Conservation (phyloP, 495 filamentous ascomycete genomes). For the Penicillium flavigenum region DNA sequence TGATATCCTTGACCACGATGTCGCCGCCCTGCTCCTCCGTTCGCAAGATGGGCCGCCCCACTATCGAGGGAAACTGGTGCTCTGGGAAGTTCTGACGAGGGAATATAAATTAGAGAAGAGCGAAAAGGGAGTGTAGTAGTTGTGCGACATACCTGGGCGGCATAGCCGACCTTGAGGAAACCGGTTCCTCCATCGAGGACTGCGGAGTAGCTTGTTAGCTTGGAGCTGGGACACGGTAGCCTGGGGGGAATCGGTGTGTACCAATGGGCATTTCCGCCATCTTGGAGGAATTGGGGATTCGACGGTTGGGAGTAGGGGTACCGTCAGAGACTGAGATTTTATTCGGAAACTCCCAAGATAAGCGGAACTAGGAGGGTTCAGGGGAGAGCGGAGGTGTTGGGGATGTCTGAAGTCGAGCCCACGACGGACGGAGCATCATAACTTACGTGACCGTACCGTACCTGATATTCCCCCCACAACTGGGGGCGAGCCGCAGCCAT, state of each 20-base stretch:
- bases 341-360: conserved; percentile 24
- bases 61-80: conserved; percentile 96
- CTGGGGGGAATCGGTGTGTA: conserved; percentile 37
- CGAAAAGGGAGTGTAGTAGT: conserved; percentile 3
- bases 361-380: conserved; percentile 25
- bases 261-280: conserved; percentile 76
- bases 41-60: conserved; percentile 95
- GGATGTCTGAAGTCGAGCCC: conserved; percentile 24
- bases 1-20: conserved; percentile 95
- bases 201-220: conserved; percentile 45
- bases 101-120: conserved; percentile 15
- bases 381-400: conserved; percentile 24
- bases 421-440: conserved; percentile 26
- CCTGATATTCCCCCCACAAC: conserved; percentile 23
- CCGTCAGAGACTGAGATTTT: neutral
- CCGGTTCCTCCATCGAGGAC: conserved; percentile 99
- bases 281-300: conserved; percentile 26
- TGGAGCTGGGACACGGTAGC: conserved; percentile 30
- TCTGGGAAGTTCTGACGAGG: conserved; percentile 86
- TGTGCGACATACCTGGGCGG: conserved; percentile 63
- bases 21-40: conserved; percentile 81
- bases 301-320: neutral
- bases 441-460: conserved; percentile 37
- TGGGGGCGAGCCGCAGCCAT: conserved; percentile 12
- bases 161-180: conserved; percentile 99